phyloP scores from a whole-genome alignment of 108 stramenopile genomes.

The Skeletonema potamos region DNA sequence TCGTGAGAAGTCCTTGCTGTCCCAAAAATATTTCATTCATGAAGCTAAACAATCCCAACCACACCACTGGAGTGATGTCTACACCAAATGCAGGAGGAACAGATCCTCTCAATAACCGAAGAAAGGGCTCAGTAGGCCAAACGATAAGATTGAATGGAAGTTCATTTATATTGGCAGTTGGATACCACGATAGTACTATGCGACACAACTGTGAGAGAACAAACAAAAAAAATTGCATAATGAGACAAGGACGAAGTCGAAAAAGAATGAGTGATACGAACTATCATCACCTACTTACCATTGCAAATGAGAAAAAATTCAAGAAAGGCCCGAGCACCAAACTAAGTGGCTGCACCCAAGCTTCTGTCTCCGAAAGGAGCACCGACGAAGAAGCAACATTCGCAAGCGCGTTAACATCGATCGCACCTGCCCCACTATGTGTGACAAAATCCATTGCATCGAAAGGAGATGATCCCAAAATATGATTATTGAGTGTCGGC shows the following conservation, averaged over 20 bases:
- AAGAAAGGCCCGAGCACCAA: slow-evolving; percentile 71
- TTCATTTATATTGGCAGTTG: slow-evolving; percentile 72
- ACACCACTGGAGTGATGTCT: slow-evolving; percentile 96
- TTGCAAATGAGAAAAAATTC: slow-evolving; percentile 82
- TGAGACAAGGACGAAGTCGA: too few relatives aligned
- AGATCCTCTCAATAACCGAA: slow-evolving; percentile 62
- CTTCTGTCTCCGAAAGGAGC: slow-evolving; percentile 78
- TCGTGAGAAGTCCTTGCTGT: slow-evolving; percentile 93
- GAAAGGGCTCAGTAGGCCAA: slow-evolving; percentile 83
- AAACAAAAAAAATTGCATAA: too few relatives aligned
- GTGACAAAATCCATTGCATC: not conserved
- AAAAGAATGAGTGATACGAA: too few relatives aligned
- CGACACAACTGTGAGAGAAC: slow-evolving; percentile 60
- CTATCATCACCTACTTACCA: slow-evolving; percentile 45
- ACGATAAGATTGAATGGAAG: slow-evolving; percentile 81
- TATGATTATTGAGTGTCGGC: not conserved
- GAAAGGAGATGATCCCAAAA: not conserved
- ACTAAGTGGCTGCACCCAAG: slow-evolving; percentile 82
- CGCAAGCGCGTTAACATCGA: not conserved
- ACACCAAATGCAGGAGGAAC: slow-evolving; percentile 95
- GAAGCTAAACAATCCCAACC: slow-evolving; percentile 92
- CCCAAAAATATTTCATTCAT: slow-evolving; percentile 93
- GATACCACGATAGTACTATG: slow-evolving; percentile 88
- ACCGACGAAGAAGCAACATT: slow-evolving; percentile 41
- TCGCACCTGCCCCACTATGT: not conserved